Evolutionary conservation across 1,284 basidiomycete genomes (phyloP), one percentile per base, ranked within the genome.

Genomic region (Rhodotorula sp.): DNA sequence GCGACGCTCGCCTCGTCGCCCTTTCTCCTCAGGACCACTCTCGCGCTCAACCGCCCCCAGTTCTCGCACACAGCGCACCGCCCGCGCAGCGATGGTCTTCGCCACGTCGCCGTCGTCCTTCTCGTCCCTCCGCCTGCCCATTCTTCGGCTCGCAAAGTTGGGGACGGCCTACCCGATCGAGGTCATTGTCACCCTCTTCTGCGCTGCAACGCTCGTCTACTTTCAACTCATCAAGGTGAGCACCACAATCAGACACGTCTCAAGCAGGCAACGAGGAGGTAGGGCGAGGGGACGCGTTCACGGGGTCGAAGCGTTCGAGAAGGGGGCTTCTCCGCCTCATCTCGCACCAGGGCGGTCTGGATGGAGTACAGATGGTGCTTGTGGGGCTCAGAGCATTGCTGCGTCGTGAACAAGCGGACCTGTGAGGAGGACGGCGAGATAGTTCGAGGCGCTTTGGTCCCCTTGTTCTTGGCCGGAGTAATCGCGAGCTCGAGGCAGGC

Each of bases 181-280:
- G 80, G 89, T 90, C 30, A 91, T 95, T 75, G 92, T 95, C 66
- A 86, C 88, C 78, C 89, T 91, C 81, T 91, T 89, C 79, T 86
- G 94, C 78, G 81, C 93, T 70, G 90, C 90, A 47, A 96, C 94
- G 5, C 85, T 96, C 53, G 89, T 90, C 60, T 96, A 96, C 81
- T 94, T 96, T 80, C 91, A 94, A 80, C 85, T 95, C 71, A 85
- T 97, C 67, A 87, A 87, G 71, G 90, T 91, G 55, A 59, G 74
- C 20, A 17, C 19, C 47, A 39, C 54, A 10, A 11, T 52, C 48
- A 2, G 19, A 13, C 29, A 13, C 15, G 27, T 27, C 13, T 89
- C 13, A 17, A 44, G 11, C 39, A 8, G 13, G 4, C 9, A 17
- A 17, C 39, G 92, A 92, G 59, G 80, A 82, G 44, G 48, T n/a